Evolutionary conservation across 2,329 filamentous ascomycete genomes (phyloP), one percentile per base, ranked within the genome.

Genomic region (Didymella exigua): DNA sequence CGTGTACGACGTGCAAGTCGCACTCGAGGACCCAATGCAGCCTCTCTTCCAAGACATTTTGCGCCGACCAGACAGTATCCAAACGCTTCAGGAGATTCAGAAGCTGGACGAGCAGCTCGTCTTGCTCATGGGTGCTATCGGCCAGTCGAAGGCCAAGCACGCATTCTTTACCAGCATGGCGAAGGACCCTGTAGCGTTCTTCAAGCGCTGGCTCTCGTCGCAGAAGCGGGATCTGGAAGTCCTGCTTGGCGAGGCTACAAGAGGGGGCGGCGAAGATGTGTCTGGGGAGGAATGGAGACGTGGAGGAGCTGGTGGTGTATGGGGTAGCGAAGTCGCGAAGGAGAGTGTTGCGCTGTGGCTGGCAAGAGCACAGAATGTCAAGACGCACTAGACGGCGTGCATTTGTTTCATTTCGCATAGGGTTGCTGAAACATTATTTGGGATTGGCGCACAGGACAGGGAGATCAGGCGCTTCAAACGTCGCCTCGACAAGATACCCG

Each of bases 211-310:
- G 95, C 82, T 96, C 47, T 91, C 88, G 68, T 93, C 89, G 14
- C 95, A 99, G 79, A 92, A 92, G 77, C 84, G 93, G 43, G 93
- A 98, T 73, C 80, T 97, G 30, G 92, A 96, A 69, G 86, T 95
- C 6, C 88, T 97, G 42, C 83, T 95, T 59, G 93, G 92, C 54
- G 93, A 97, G 76, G 86, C 88, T 1, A 84, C 86, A 46, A 82
- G 87, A 49, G 80, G 80, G 31, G 77, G 75, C 13, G 77, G 77
- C 27, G 79, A 80, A 52, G 78, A 79, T 49, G 81, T 79, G 3
- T 79, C 78, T 36, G 82, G 81, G 79, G 89, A 77, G 62, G 89
- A 91, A 73, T 93, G 89, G 87, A 82, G 89, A 59, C 82, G 82
- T 56, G 83, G 83, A 34, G 87, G 87, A 4, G 67, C 76, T 14